Conservation (phyloP, 2,329 filamentous ascomycete genomes). For the Colletotrichum sidae region DNA sequence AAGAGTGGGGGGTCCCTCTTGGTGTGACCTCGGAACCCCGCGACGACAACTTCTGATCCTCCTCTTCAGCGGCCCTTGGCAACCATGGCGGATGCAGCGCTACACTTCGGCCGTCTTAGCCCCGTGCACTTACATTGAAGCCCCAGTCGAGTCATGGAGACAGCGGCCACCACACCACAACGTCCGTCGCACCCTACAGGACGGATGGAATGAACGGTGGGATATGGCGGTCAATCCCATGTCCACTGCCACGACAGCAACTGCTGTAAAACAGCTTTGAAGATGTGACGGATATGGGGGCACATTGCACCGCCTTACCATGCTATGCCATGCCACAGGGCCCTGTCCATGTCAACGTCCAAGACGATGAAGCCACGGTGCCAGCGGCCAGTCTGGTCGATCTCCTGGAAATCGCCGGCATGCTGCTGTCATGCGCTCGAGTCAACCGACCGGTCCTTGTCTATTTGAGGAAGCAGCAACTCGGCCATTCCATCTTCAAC, state of each 20-base stretch:
- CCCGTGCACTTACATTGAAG: constrained; percentile 8
- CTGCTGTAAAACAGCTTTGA: too few species aligned
- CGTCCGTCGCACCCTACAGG: too few species aligned
- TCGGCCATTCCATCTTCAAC: constrained; percentile 6
- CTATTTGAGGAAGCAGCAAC: constrained; percentile 19
- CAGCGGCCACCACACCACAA: too few species aligned
- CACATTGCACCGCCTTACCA: not conserved
- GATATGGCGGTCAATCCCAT: constrained; percentile 3
- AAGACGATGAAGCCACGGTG: constrained; percentile 6
- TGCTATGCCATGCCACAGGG: too few species aligned
- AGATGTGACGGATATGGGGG: too few species aligned
- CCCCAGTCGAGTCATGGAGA: constrained; percentile 29
- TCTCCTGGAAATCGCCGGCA: constrained; percentile 20
- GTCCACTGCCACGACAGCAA: not conserved
- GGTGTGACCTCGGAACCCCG: constrained; percentile 18
- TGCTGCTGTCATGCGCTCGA: constrained; percentile 31
- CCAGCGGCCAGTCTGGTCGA: constrained; percentile 20
- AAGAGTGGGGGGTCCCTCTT: constrained; percentile 18
- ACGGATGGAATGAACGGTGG: too few species aligned
- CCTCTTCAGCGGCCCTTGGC: constrained; percentile 15
- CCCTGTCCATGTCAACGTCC: too few species aligned
- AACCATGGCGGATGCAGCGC: constrained; percentile 29
- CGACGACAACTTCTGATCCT: not conserved
- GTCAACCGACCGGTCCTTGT: constrained; percentile 22
- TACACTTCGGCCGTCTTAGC: constrained; percentile 12